These are phyloP conservation scores for Neofusicoccum ribis DNA, from an alignment of 2,329 filamentous ascomycete species.

Conservation along the genomic window DNA sequence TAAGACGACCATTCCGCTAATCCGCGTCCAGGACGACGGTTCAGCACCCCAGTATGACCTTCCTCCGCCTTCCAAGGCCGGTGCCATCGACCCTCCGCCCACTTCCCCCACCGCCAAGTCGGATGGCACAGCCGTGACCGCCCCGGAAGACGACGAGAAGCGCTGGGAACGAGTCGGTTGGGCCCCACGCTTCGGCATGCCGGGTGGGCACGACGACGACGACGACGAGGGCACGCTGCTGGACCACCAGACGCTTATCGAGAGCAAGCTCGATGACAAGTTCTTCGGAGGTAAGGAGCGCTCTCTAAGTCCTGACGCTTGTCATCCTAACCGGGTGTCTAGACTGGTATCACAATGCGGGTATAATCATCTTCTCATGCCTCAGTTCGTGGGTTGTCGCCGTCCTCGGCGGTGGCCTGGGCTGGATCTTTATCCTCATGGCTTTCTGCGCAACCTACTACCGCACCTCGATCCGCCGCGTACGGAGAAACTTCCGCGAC, in stretches of 20 bases:
- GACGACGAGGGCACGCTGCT: constrained; percentile 65
- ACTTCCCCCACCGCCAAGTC: constrained; percentile 46
- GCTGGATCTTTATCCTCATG: constrained; percentile 93
- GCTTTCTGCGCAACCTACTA: constrained; percentile 92
- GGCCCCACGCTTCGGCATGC: constrained; percentile 76
- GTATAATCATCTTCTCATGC: constrained; percentile 90
- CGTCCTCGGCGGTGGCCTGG: constrained; percentile 84
- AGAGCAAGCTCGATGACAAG: constrained; percentile 80
- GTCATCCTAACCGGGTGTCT: not conserved
- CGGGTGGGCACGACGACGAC: constrained; percentile 49
- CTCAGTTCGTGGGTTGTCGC: constrained; percentile 88
- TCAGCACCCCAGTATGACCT: constrained; percentile 71
- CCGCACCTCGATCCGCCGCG: constrained; percentile 87
- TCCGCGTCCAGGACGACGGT: constrained; percentile 60
- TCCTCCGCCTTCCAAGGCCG: constrained; percentile 70
- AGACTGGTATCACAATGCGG: constrained; percentile 99
- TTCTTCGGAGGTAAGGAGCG: constrained; percentile 74
- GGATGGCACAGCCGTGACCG: constrained; percentile 28
- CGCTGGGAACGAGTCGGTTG: constrained; percentile 68
- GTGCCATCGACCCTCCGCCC: constrained; percentile 58
- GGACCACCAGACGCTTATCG: constrained; percentile 86
- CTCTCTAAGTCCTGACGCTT: not conserved
- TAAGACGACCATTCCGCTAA: constrained; percentile 15
- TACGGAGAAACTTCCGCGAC: constrained; percentile 93
- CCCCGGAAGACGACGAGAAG: constrained; percentile 52